Conservation (phyloP, 164 flowering plant species). For the Cinnamomum micranthum region DNA sequence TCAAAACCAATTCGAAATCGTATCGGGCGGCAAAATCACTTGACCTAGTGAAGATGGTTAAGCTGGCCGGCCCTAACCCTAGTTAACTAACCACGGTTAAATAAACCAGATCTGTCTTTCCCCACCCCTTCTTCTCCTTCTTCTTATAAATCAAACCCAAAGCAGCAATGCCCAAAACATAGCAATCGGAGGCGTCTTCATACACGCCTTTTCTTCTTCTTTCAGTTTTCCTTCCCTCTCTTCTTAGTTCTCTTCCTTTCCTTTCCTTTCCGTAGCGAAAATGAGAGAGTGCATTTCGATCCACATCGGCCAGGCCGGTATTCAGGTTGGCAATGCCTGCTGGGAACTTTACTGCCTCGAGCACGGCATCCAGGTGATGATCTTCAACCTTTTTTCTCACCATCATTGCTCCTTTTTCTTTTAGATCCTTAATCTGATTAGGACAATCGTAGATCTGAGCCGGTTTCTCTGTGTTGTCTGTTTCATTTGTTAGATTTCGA, state of each 20-base stretch:
- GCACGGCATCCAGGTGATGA: constrained; percentile 46
- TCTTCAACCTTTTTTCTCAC: background rate
- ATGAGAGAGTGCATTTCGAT: constrained; percentile 64
- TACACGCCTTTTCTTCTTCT: constrained; percentile 24
- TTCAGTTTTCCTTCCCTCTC: background rate
- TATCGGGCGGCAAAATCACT: constrained; percentile 2
- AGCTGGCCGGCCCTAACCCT: constrained; percentile 12
- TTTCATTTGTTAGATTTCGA: no score
- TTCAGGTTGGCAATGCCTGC: constrained; percentile 50
- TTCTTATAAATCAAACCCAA: constrained; percentile 6
- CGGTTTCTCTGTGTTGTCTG: no score
- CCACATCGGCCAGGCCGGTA: constrained; percentile 59
- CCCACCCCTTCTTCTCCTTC: background rate
- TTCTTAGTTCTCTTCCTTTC: background rate
- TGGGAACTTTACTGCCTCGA: constrained; percentile 51
- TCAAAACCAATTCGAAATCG: background rate
- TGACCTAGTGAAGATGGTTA: constrained; percentile 3
- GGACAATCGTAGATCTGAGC: no score
- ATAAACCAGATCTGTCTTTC: constrained; percentile 7
- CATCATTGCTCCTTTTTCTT: no score
- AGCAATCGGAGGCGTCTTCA: constrained; percentile 36
- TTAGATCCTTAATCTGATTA: background rate
- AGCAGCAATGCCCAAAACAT: background rate
- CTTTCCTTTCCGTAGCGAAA: constrained; percentile 10
- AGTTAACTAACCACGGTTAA: constrained; percentile 28